phyloP scores from a whole-genome alignment of 768 basidiomycete species.

The Kwoniella pini region DNA sequence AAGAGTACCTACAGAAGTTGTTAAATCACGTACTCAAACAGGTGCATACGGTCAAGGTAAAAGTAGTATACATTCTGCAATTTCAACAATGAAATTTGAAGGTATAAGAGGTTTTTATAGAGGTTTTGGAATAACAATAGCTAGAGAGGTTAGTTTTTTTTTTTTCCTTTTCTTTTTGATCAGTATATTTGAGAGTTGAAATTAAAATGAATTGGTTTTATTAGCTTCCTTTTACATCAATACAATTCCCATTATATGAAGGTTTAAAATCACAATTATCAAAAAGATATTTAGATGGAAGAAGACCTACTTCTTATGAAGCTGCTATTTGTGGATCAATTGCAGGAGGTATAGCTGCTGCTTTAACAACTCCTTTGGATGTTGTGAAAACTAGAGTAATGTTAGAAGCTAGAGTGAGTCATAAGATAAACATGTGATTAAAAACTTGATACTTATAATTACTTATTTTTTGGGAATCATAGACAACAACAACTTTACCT shows the following conservation, averaged over 20 bases:
- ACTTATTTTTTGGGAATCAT: not conserved
- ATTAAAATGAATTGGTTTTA: not conserved
- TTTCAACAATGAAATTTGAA: slow-evolving; percentile 58
- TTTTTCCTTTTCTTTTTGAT: not conserved
- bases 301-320: slow-evolving; percentile 58
- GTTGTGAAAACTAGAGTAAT: slow-evolving; percentile 96
- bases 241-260: slow-evolving; percentile 96
- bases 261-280: slow-evolving; percentile 72
- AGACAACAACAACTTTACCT: slow-evolving; percentile 1
- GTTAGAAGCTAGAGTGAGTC: slow-evolving; percentile 78
- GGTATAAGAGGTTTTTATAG: slow-evolving; percentile 81
- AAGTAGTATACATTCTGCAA: slow-evolving; percentile 48
- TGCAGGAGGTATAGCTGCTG: slow-evolving; percentile 87
- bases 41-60: slow-evolving; percentile 64
- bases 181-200: not conserved
- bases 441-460: too few relatives aligned
- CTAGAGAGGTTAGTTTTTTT: slow-evolving; percentile 60
- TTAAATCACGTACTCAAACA: slow-evolving; percentile 90
- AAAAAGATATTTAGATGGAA: slow-evolving; percentile 58
- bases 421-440: too few relatives aligned
- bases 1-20: slow-evolving; percentile 92
- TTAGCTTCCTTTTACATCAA: slow-evolving; percentile 92
- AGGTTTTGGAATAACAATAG: slow-evolving; percentile 79
- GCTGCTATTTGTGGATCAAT: slow-evolving; percentile 82
- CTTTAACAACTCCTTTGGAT: slow-evolving; percentile 88